These are phyloP conservation scores for Alternaria sp. DNA, from an alignment of 2,329 filamentous ascomycete genomes.

Conservation along the genomic window DNA sequence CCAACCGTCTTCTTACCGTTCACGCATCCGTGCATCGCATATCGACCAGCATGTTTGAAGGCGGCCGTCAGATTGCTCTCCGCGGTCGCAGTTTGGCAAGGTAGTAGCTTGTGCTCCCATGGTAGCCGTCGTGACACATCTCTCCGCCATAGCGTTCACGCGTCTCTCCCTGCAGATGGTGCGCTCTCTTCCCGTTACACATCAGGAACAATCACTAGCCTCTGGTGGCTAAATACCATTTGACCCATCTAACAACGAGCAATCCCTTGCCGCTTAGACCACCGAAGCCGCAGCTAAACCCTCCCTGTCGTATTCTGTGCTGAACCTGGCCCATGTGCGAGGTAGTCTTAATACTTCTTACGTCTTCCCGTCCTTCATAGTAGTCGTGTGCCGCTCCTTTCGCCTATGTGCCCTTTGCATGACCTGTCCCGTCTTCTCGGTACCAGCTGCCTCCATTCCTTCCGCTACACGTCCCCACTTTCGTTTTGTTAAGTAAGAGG, in stretches of 20 bases:
- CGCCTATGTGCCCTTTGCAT: conserved; percentile 42
- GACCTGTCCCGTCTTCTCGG: conserved; percentile 32
- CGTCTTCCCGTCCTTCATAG: conserved; percentile 24
- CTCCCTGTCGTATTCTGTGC: conserved; percentile 30
- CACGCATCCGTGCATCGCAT: conserved; percentile 14
- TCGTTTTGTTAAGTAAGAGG: conserved; percentile 37
- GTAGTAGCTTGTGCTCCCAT: conserved; percentile 46
- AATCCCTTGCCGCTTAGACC: conserved; percentile 42
- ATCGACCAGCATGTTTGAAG: conserved; percentile 19
- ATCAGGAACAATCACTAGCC: conserved; percentile 36
- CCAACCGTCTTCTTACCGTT: conserved; percentile 13
- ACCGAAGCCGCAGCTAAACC: conserved; percentile 34
- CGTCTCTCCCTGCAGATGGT: conserved; percentile 30
- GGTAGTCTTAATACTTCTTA: conserved; percentile 33
- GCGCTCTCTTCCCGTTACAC: conserved; percentile 41
- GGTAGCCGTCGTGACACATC: conserved; percentile 41
- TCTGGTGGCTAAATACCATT: conserved; percentile 39
- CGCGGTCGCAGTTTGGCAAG: conserved; percentile 32
- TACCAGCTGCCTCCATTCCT: conserved; percentile 30
- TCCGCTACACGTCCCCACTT: conserved; percentile 31
- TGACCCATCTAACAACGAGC: conserved; percentile 35
- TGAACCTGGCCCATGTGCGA: conserved; percentile 30
- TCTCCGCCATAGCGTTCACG: conserved; percentile 37
- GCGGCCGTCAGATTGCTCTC: conserved; percentile 24
- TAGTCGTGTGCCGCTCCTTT: conserved; percentile 34